Percentiles rank a stretch among this genome's conserved stretches.
These are phyloP conservation scores for Begonia loranthoides DNA, from an alignment of 306 rosid species.

Conservation along the genomic window DNA sequence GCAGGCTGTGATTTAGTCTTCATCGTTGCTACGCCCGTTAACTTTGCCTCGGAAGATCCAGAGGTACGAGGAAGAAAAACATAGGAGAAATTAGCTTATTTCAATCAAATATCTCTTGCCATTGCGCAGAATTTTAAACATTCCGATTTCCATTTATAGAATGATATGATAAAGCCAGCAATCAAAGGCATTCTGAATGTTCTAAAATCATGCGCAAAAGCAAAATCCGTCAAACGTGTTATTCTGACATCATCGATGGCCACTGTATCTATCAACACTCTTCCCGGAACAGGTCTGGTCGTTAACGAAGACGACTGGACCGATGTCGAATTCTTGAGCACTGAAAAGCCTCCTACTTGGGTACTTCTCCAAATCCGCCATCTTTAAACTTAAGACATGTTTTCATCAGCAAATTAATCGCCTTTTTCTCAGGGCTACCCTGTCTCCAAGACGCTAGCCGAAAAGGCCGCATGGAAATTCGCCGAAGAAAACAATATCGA, in stretches of 20 bases:
- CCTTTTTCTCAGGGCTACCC: slow-evolving; percentile 51
- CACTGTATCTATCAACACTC: slow-evolving; percentile 41
- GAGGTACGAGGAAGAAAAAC: too few species aligned
- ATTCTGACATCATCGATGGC: slow-evolving; percentile 80
- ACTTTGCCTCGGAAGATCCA: slow-evolving; percentile 72
- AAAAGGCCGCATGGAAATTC: slow-evolving; percentile 67
- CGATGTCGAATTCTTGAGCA: slow-evolving; percentile 44
- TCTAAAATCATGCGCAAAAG: slow-evolving; percentile 47
- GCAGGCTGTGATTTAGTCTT: slow-evolving; percentile 63
- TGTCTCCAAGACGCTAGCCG: slow-evolving; percentile 57
- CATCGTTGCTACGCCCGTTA: slow-evolving; percentile 75
- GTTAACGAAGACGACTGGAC: slow-evolving; percentile 55
- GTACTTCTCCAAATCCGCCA: slow-evolving; percentile 15
- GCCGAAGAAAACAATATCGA: slow-evolving; percentile 56
- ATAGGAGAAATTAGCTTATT: not conserved
- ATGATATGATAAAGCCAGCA: slow-evolving; percentile 86
- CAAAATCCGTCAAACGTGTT: slow-evolving; percentile 54
- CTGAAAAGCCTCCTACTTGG: slow-evolving; percentile 68
- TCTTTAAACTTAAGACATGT: not conserved
- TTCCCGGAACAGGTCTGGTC: slow-evolving; percentile 36
- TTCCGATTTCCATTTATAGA: slow-evolving; percentile 18
- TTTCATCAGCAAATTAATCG: too few species aligned
- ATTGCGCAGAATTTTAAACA: too few species aligned
- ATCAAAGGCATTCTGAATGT: slow-evolving; percentile 55
- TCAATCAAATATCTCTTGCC: too few species aligned